These are phyloP conservation scores for Capronia epimyces DNA, from an alignment of 2,329 filamentous ascomycete genomes.

Conservation along the genomic window DNA sequence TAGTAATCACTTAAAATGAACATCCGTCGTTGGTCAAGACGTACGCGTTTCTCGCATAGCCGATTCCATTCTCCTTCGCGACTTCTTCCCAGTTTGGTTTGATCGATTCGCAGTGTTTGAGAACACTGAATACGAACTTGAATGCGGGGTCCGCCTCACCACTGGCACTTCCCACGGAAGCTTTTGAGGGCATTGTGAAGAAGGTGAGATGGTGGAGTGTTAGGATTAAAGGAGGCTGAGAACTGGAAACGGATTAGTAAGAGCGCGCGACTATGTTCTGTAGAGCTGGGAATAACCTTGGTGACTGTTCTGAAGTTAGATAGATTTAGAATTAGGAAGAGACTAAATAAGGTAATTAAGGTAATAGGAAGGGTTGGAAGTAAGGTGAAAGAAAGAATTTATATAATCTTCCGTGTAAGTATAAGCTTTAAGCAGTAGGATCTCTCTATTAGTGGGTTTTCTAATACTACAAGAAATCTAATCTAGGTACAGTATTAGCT, in stretches of 20 bases:
- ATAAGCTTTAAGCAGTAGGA: too few species aligned
- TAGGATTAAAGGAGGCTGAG: not conserved
- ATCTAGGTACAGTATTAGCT: too few species aligned
- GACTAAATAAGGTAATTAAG: not conserved
- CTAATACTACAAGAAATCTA: too few species aligned
- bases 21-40: too few species aligned
- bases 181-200: slow-evolving; percentile 12
- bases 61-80: slow-evolving; percentile 20
- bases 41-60: slow-evolving; percentile 20
- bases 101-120: slow-evolving; percentile 17
- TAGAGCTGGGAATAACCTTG: too few species aligned
- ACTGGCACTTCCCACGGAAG: not conserved
- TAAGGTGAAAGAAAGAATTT: not conserved
- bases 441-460: too few species aligned
- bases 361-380: not conserved
- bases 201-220: not conserved
- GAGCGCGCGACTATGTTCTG: too few species aligned
- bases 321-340: not conserved
- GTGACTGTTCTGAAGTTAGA: not conserved
- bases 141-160: slow-evolving; percentile 1
- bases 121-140: slow-evolving; percentile 16
- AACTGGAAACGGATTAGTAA: too few species aligned
- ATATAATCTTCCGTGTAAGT: not conserved
- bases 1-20: not conserved
- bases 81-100: slow-evolving; percentile 20